A percentile compares a stretch with the other conserved stretches of the same genome.
phyloP scores from a whole-genome alignment of 306 rosid genomes.

The Rubus parviflorus region DNA sequence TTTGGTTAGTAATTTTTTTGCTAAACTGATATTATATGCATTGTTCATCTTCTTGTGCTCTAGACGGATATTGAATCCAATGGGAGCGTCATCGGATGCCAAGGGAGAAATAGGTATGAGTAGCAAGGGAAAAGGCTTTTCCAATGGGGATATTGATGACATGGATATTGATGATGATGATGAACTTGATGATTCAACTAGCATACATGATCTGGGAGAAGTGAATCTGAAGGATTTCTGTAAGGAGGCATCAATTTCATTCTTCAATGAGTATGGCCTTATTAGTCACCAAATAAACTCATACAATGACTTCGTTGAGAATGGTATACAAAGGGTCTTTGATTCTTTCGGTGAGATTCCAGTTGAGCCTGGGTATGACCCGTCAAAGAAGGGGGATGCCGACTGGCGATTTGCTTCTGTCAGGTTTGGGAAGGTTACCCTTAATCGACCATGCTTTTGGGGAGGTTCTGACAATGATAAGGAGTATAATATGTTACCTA shows the following conservation, averaged over 20 bases:
- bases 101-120: conserved; percentile 60
- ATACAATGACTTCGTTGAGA: conserved; percentile 52
- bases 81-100: conserved; percentile 43
- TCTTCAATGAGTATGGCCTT: conserved; percentile 65
- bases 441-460: conserved; percentile 73
- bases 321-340: conserved; percentile 59
- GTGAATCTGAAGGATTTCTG: conserved; percentile 36
- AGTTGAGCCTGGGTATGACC: conserved; percentile 79
- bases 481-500: conserved; percentile 72
- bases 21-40: neutral
- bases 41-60: neutral
- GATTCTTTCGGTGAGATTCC: conserved; percentile 64
- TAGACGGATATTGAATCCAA: conserved; percentile 23
- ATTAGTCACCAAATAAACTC: conserved; percentile 91
- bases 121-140: conserved; percentile 43
- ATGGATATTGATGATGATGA: conserved; percentile 36
- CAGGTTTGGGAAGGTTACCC: conserved; percentile 67
- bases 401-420: conserved; percentile 75
- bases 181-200: conserved; percentile 21
- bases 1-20: neutral
- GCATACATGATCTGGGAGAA: conserved; percentile 45
- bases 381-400: conserved; percentile 72
- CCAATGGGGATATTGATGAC: conserved; percentile 1
- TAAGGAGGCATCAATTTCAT: conserved; percentile 51
- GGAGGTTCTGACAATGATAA: conserved; percentile 57